Percentiles rank a stretch among this genome's conserved stretches.
Conservation (phyloP, 2,329 filamentous ascomycete genomes). For the Pochonia chlamydosporia region DNA sequence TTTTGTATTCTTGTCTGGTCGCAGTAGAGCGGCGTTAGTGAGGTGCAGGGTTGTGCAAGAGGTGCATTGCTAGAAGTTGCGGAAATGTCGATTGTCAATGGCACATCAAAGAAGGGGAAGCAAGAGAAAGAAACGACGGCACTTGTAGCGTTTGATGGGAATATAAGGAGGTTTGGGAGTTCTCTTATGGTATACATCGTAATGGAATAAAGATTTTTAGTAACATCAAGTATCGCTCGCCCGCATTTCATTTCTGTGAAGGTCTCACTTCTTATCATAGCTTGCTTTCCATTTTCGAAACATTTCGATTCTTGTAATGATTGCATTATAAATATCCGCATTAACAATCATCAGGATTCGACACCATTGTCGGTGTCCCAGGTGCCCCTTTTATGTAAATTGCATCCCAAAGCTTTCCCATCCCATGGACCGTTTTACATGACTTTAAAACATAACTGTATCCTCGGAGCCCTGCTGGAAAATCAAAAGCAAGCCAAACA, state of each 20-base stretch:
- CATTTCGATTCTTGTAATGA: no score
- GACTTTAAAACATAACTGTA: background rate
- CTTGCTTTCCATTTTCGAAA: background rate
- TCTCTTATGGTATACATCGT: conserved; percentile 26
- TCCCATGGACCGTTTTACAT: background rate
- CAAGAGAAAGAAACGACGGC: conserved; percentile 3
- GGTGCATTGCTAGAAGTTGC: conserved; percentile 3
- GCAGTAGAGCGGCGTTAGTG: background rate
- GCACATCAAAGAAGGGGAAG: conserved; percentile 5
- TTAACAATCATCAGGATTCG: background rate
- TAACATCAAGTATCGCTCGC: background rate
- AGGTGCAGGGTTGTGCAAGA: background rate
- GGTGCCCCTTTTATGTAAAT: background rate
- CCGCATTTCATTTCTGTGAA: no score
- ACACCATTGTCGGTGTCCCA: background rate
- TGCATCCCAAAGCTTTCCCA: background rate
- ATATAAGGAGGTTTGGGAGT: conserved; percentile 20
- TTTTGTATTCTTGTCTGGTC: background rate
- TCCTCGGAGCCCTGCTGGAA: background rate
- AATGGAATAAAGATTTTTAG: conserved; percentile 26
- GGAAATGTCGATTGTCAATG: background rate
- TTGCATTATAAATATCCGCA: background rate
- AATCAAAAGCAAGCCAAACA: background rate
- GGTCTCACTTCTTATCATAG: no score
- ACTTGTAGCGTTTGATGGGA: conserved; percentile 10